Base-by-base conservation (phyloP, 1,284 basidiomycete species). In the Exsudoporus floridanus region DNA sequence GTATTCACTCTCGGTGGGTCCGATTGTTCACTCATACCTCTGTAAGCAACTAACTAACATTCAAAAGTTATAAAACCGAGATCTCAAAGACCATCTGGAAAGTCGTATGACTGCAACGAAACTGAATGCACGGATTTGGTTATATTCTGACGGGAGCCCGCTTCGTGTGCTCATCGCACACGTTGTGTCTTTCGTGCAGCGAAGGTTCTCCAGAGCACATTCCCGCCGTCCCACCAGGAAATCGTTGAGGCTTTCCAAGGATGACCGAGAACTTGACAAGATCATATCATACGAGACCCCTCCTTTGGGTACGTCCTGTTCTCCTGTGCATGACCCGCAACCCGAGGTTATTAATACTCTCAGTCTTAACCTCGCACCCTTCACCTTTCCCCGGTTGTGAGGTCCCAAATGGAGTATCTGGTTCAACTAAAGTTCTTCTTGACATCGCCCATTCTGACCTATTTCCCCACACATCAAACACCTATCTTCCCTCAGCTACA, bases 241-340 rank as follows among this genome's bases (percentile, higher is more conserved):
- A n/a, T n/a, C n/a, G 34, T 34, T 4, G 16, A 16, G 12, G 25
- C 18, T 19, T 49, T 25, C 5, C 10, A n/a, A 12, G 37, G 27
- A 35, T 4, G 18, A 25, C 27, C 19, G 36, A 49, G 42, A 28
- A 19, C 36, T 30, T 19, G 30, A 55, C 7, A 7, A 30, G n/a
- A 18, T 13, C n/a, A 13, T 43, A 6, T 41, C 7, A 8, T 18
- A 16, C 49, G 16, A 21, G 12, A 30, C 12, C 8, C 16, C 14
- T 33, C 37, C 10, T 56, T 36, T 21, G 35, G 54, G 54, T 58
- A 41, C 16, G 41, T 58, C 21, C 16, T 31, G 4, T 5, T 7
- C n/a, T 7, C 23, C 8, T 28, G 27, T 4, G 1, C 13, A 10
- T 10, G n/a, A 12, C 28, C 14, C 16, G 8, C 27, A 21, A 13